These are phyloP conservation scores for Alternaria novae-zelandiae DNA, from an alignment of 2,329 filamentous ascomycete genomes.

Conservation along the genomic window DNA sequence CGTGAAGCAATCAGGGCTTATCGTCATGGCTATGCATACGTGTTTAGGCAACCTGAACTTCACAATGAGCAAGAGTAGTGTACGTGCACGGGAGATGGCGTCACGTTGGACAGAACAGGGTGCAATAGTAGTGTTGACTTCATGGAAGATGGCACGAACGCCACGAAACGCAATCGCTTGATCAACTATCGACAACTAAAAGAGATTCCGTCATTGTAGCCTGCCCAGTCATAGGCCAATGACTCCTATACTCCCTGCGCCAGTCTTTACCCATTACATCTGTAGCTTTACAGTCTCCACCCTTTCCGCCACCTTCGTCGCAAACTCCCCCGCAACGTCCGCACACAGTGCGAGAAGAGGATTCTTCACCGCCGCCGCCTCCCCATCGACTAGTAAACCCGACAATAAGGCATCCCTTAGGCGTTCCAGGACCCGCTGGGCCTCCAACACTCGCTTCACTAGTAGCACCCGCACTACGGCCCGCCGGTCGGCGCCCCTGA, in stretches of 20 bases:
- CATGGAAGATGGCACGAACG: background rate
- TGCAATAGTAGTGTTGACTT: background rate
- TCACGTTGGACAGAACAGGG: background rate
- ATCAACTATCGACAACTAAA: background rate
- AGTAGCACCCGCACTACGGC: constrained; percentile 5
- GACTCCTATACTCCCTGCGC: background rate
- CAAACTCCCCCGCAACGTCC: constrained; percentile 2
- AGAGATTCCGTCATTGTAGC: background rate
- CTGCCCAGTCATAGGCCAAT: background rate
- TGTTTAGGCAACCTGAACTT: background rate
- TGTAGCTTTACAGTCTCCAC: constrained; percentile 4
- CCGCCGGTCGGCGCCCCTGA: constrained; percentile 6
- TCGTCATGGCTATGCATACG: background rate
- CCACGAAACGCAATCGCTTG: background rate
- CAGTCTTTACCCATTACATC: background rate
- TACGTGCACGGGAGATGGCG: background rate
- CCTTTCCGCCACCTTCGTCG: constrained; percentile 2
- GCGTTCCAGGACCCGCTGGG: constrained; percentile 5
- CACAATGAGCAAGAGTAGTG: background rate
- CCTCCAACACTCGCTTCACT: constrained; percentile 7
- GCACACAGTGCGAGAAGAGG: constrained; percentile 1
- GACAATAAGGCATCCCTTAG: background rate
- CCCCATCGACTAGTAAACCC: background rate
- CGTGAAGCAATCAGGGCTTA: background rate
- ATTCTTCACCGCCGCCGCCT: background rate